Evolutionary conservation across 1,284 basidiomycete genomes (phyloP).

Genomic region (Macrocystidia cucumis): DNA sequence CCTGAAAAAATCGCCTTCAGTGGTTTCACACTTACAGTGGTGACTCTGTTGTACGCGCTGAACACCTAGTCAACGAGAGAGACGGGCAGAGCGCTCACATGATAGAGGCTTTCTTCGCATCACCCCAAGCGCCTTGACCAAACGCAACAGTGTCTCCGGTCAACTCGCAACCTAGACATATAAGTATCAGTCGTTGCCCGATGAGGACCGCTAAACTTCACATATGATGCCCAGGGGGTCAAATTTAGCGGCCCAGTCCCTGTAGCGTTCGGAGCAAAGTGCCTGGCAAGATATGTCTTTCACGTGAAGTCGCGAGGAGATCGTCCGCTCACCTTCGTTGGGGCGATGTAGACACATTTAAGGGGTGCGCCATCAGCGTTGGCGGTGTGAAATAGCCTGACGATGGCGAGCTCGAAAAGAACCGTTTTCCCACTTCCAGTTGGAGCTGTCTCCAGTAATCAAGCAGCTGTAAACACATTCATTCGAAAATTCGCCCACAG

Average conservation of each 20-base stretch:
- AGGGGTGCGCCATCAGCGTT: slow-evolving; percentile 24
- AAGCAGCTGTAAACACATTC: too few relatives aligned
- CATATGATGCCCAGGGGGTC: slow-evolving; percentile 68
- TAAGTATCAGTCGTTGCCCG: slow-evolving; percentile 2
- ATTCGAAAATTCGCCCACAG: too few relatives aligned
- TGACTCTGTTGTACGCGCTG: slow-evolving; percentile 41
- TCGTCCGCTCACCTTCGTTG: slow-evolving; percentile 70
- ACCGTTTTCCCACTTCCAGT: slow-evolving; percentile 93
- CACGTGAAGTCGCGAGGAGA: slow-evolving; percentile 1
- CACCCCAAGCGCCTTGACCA: slow-evolving; percentile 59
- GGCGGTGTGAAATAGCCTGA: slow-evolving; percentile 60
- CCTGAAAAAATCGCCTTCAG: not conserved
- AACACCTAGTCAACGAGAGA: slow-evolving; percentile 2
- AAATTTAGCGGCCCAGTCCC: slow-evolving; percentile 84
- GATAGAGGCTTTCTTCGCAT: slow-evolving; percentile 64
- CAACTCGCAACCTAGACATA: slow-evolving; percentile 67
- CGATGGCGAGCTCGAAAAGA: slow-evolving; percentile 87
- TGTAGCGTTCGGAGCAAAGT: slow-evolving; percentile 77
- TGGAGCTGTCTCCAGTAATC: slow-evolving; percentile 71
- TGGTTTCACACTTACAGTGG: slow-evolving; percentile 47
- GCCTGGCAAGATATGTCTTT: slow-evolving; percentile 41
- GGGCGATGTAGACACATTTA: slow-evolving; percentile 91
- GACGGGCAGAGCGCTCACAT: slow-evolving; percentile 41
- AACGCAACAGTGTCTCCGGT: slow-evolving; percentile 82
- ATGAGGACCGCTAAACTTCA: slow-evolving; percentile 20